phyloP scores from a whole-genome alignment of 2,329 filamentous ascomycete genomes.

The Ophidiomyces ophidiicola region DNA sequence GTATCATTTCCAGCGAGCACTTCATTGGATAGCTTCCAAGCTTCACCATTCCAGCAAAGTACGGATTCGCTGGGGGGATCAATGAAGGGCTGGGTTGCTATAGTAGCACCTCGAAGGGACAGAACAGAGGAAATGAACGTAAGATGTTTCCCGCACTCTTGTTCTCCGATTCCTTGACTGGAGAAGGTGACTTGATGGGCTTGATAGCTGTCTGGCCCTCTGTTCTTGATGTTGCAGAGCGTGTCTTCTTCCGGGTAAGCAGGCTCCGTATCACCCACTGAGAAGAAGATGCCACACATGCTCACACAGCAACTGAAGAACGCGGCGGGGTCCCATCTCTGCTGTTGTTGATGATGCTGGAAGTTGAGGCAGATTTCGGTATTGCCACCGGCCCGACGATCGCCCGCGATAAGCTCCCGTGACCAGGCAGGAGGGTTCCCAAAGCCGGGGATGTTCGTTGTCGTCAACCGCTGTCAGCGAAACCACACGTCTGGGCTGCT shows the following conservation, averaged over 20 bases:
- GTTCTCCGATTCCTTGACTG: not conserved
- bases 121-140: constrained; percentile 74
- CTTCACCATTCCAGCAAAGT: constrained; percentile 96
- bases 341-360: no score
- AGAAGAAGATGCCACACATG: constrained; percentile 45
- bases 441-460: no score
- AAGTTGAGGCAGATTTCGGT: not conserved
- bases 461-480: no score
- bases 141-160: constrained; percentile 13
- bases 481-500: no score
- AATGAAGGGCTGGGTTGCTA: constrained; percentile 62
- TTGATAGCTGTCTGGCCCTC: constrained; percentile 36
- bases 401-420: constrained; percentile 4
- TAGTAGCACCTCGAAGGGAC: constrained; percentile 64
- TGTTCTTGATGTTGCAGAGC: constrained; percentile 25
- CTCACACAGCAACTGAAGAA: no score
- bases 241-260: constrained; percentile 26
- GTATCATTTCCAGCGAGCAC: constrained; percentile 64
- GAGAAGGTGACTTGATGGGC: constrained; percentile 22
- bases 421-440: no score
- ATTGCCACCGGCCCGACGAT: constrained; percentile 5
- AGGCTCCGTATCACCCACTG: constrained; percentile 28
- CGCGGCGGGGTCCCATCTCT: no score
- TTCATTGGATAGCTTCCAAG: constrained; percentile 59
- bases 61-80: constrained; percentile 47